phyloP scores from a whole-genome alignment of 495 filamentous ascomycete genomes.

The Daldinia vernicosa region DNA sequence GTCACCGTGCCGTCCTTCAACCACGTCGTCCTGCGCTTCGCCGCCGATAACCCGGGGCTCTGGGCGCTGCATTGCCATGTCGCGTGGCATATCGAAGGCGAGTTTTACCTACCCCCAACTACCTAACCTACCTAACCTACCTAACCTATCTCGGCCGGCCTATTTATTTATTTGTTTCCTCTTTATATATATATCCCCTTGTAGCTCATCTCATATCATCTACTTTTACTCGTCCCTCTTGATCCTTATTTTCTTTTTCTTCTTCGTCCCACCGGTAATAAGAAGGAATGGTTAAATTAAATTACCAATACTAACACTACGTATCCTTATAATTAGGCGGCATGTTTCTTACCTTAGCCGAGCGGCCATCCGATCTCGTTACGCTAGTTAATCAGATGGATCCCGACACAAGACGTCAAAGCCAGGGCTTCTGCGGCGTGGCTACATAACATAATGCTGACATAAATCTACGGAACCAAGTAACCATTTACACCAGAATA shows the following conservation, averaged over 20 bases:
- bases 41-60: constrained; percentile 47
- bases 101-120: no score
- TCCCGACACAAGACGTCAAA: constrained; percentile 20
- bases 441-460: neutral
- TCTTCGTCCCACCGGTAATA: neutral
- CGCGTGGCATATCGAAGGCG: constrained; percentile 48
- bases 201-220: neutral
- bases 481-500: neutral
- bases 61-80: constrained; percentile 51
- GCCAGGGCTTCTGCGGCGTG: constrained; percentile 37
- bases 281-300: neutral
- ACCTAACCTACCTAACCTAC: no score
- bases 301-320: neutral
- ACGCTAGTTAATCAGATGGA: constrained; percentile 37
- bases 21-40: constrained; percentile 47
- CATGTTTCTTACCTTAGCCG: constrained; percentile 47
- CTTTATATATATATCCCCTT: no score
- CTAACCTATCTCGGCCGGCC: no score
- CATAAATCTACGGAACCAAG: neutral
- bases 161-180: no score
- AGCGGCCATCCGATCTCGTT: constrained; percentile 45
- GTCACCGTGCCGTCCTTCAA: constrained; percentile 41
- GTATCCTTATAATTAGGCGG: constrained; percentile 25
- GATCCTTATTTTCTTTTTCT: neutral
- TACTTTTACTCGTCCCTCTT: neutral